These are phyloP conservation scores for Trichoderma asperellum DNA, from an alignment of 2,329 filamentous ascomycete species.

Conservation along the genomic window DNA sequence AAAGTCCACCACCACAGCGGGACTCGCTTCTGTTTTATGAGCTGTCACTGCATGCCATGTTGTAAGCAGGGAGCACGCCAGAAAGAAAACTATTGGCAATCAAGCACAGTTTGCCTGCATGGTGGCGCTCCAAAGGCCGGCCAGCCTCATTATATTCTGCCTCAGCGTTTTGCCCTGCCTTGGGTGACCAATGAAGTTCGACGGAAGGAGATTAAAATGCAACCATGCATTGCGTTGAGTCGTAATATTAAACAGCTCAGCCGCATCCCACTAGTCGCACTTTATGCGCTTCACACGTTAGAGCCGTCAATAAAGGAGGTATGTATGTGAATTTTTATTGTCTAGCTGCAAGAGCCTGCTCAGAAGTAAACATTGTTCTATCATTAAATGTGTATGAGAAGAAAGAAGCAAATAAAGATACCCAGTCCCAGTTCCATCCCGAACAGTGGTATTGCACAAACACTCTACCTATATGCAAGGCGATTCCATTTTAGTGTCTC, in stretches of 20 bases:
- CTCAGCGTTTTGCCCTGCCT: neutral
- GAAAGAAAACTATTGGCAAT: conserved; percentile 9
- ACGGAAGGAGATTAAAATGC: conserved; percentile 14
- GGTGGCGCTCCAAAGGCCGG: conserved; percentile 5
- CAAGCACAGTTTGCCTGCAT: conserved; percentile 10
- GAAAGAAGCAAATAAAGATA: neutral
- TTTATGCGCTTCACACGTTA: neutral
- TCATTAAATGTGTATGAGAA: conserved; percentile 25
- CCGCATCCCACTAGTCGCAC: conserved; percentile 7
- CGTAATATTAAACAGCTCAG: conserved; percentile 11
- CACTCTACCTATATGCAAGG: neutral
- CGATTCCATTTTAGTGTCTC: neutral
- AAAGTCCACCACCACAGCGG: neutral
- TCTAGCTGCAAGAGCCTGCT: conserved; percentile 12
- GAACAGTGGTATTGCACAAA: neutral
- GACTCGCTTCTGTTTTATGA: conserved; percentile 21
- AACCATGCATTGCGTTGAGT: conserved; percentile 2
- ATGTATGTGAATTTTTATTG: neutral
- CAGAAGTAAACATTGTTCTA: conserved; percentile 13
- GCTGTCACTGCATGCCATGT: conserved; percentile 16
- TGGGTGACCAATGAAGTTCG: neutral
- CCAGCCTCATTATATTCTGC: conserved; percentile 1
- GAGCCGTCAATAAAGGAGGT: neutral
- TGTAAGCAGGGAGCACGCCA: conserved; percentile 13
- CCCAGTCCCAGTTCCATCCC: neutral